Evolutionary conservation across 148 eudicot species (phyloP), one percentile per base, ranked within the genome.

Genomic region (Rhododendron henanense): DNA sequence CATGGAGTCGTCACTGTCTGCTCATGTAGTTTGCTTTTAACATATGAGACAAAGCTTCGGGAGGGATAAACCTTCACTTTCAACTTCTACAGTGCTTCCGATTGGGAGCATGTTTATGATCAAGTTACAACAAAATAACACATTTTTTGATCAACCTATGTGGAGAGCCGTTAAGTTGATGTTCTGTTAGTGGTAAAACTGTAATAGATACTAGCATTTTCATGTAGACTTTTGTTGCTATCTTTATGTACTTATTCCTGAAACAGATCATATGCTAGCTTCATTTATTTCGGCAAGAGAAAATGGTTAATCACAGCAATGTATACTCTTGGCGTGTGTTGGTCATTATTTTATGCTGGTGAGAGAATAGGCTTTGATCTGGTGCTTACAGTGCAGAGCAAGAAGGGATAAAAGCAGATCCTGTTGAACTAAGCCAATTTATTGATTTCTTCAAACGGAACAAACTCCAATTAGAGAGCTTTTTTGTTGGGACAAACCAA

Each of bases 401-500:
- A 93, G 98, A 93, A 88, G 99, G 99, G 78, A 89, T 91, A 47
- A 90, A 89, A 84, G 94, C 91, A 61, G 89, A 93, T 89, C 95
- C 96, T 44, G 89, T 91, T 83, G 98, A 97, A 90, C 44, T 95
- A 59, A 87, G 94, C 77, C 92, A 93, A 88, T 93, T 95, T 87
- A 85, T 94, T 83, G 89, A 88, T 53, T 97, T 94, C 37, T 84
- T 95, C 78, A 97, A 93, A 69, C 93, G 94, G 83, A 91, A 95
- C 86, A 95, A 94, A 11, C 90, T 93, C 85, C 95, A 91, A 79
- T 88, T 63, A 23, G 99, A 95, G 87, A 93, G 91, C 87, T 97
- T 95, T 88, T 81, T 92, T 73, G 89, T 95, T 88, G 96, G 94
- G 50, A 88, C 91, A 57, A 94, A 94, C 83, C 92, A 95, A 91